Evolutionary conservation across 2,329 filamentous ascomycete genomes (phyloP), one percentile per base, ranked within the genome.

Genomic region (Pseudogymnoascus sp.): DNA sequence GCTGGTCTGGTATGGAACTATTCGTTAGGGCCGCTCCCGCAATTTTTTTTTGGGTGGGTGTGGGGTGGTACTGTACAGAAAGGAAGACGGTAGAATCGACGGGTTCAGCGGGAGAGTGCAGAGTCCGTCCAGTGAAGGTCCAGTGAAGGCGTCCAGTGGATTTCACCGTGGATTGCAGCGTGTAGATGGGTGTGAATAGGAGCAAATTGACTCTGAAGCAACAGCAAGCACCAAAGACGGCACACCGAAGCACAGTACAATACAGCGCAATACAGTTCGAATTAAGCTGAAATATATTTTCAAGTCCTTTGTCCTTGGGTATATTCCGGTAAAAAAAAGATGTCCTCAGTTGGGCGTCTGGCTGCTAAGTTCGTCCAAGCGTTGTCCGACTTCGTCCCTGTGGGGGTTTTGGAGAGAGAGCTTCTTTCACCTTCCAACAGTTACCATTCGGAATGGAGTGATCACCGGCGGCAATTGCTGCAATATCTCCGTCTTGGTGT

Each of bases 1-100:
- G 59, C 59, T 42, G 39, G 39, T 49, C 49, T 55, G 49, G 28
- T 33, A 55, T 55, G 49, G 49, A 60, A 60, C 58, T 60, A 41
- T 60, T 60, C 58, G 58, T 60, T 30, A 60, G 58, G 33, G 35
- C 58, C 58, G 22, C 33, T 60, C 33, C 58, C 58, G 33, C 58
- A 60, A 60, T 41, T 60, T 60, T 60, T 60, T 60, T 60, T 38
- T 60, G 49, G 49, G 11, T 55, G 49, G 49, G 49, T 55, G 49
- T 55, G 49, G 49, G 49, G 49, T 55, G 25, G 49, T 55, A 55
- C 49, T 35, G 49, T 55, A 55, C 28, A 55, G 49, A 55, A 41
- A 55, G 49, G 49, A 55, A 55, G 49, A 55, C 49, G 49, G 49
- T 55, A 55, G 49, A 55, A 55, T 55, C 49, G 28, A 55, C 49